Evolutionary conservation across 805 yeast genomes (phyloP).

Genomic region (Teunomyces kruisii): DNA sequence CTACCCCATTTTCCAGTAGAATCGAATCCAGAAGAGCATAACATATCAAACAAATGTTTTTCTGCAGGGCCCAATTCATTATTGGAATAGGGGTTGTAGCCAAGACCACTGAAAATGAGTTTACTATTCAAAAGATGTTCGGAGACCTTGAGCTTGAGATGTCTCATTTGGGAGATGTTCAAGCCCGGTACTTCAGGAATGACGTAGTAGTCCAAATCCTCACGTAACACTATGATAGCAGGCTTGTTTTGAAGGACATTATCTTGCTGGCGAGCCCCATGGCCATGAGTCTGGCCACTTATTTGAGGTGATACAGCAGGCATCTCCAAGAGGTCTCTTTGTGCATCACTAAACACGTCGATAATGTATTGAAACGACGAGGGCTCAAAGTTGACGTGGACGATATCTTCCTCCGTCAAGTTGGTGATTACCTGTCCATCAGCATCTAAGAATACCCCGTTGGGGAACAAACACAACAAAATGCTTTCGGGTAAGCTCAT

Average conservation of each 20-base stretch:
- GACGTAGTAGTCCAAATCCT: slow-evolving; percentile 91
- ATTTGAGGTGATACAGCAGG: slow-evolving; percentile 35
- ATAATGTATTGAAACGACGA: slow-evolving; percentile 82
- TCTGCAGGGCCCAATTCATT: slow-evolving; percentile 82
- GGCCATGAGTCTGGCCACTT: slow-evolving; percentile 18
- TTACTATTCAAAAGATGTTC: slow-evolving; percentile 54
- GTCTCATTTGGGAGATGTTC: slow-evolving; percentile 57
- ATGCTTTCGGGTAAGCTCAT: slow-evolving; percentile 91
- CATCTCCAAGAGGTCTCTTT: slow-evolving; percentile 47
- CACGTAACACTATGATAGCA: slow-evolving; percentile 86
- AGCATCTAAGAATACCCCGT: slow-evolving; percentile 80
- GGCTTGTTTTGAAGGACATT: slow-evolving; percentile 78
- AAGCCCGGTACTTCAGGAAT: slow-evolving; percentile 70
- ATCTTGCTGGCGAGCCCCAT: slow-evolving; percentile 19
- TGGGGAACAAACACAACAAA: slow-evolving; percentile 81
- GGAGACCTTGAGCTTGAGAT: slow-evolving; percentile 74
- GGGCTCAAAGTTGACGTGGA: slow-evolving; percentile 83
- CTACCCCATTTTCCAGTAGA: slow-evolving; percentile 79
- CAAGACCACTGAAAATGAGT: slow-evolving; percentile 78
- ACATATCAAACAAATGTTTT: slow-evolving; percentile 91
- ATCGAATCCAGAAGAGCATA: slow-evolving; percentile 83
- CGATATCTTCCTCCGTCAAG: slow-evolving; percentile 76
- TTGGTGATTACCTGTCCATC: slow-evolving; percentile 77
- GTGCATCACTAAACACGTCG: slow-evolving; percentile 67
- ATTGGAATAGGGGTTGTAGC: slow-evolving; percentile 44